Percentiles rank a stretch among this genome's conserved stretches.
Conservation (phyloP, 305 asterid genomes). For the Fraxinus greggii region DNA sequence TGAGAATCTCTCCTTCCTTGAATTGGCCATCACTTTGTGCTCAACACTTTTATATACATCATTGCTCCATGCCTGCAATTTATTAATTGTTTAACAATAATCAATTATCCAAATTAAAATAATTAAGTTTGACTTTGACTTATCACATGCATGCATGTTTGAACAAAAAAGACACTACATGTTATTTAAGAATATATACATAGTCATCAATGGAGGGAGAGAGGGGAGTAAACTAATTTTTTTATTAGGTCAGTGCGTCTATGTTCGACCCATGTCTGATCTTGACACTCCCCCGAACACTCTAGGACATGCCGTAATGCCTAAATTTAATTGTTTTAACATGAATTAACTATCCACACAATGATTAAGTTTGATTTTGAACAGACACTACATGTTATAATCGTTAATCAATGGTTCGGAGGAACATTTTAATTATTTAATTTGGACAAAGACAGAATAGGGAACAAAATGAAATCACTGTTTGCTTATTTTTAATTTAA, state of each 20-base stretch:
- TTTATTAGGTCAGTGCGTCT: not conserved
- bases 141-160: not conserved
- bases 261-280: not conserved
- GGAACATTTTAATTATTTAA: not conserved
- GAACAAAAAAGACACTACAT: not conserved
- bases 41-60: conserved; percentile 57
- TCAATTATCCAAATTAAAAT: not conserved
- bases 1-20: conserved; percentile 54
- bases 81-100: not conserved
- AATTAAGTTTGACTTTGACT: not conserved
- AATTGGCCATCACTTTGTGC: conserved; percentile 56
- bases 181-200: not conserved
- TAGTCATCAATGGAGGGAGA: not conserved
- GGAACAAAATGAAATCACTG: conserved; percentile 16
- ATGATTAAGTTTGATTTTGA: not conserved
- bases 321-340: not conserved
- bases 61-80: conserved; percentile 71
- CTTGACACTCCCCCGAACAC: not conserved
- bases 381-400: not conserved
- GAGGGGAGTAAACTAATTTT: not conserved
- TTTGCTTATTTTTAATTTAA: not conserved
- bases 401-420: not conserved
- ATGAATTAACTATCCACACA: not conserved
- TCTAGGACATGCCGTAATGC: not conserved
- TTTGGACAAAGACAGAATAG: not conserved